A percentile compares a stretch with the other conserved stretches of the same genome.
Conservation (phyloP, 305 asterid species). For the Solanum hybrid region DNA sequence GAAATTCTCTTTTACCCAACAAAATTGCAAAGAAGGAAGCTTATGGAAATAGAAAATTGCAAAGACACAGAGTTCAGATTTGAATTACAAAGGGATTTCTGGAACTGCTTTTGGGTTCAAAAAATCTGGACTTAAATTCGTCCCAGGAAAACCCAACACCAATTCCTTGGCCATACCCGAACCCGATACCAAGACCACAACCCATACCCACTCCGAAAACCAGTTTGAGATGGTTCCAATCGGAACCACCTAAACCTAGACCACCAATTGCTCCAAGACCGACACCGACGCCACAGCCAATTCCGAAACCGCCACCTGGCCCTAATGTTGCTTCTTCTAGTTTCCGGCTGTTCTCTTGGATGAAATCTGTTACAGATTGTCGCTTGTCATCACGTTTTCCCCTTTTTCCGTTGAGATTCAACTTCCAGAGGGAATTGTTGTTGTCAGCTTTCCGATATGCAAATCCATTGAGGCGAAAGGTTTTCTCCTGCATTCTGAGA, state of each 20-base stretch:
- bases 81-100: constrained; percentile 27
- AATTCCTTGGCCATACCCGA: constrained; percentile 62
- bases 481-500: constrained; percentile 20
- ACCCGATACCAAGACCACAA: constrained; percentile 63
- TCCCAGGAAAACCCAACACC: constrained; percentile 50
- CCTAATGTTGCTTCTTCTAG: constrained; percentile 43
- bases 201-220: constrained; percentile 74
- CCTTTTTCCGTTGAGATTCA: constrained; percentile 27
- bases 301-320: constrained; percentile 70
- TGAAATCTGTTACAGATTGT: constrained; percentile 34
- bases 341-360: constrained; percentile 29
- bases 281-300: constrained; percentile 70
- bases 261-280: constrained; percentile 63
- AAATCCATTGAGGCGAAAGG: constrained; percentile 17
- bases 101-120: constrained; percentile 20
- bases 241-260: constrained; percentile 39
- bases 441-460: constrained; percentile 17
- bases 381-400: constrained; percentile 26
- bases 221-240: constrained; percentile 43
- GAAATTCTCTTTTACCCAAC: background rate
- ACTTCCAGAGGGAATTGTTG: constrained; percentile 33
- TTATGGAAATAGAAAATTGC: background rate
- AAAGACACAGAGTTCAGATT: background rate
- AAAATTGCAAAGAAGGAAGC: background rate
- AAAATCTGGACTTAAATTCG: constrained; percentile 28